Base-by-base conservation (phyloP, 495 filamentous ascomycete genomes). In the Tuber brumale region DNA sequence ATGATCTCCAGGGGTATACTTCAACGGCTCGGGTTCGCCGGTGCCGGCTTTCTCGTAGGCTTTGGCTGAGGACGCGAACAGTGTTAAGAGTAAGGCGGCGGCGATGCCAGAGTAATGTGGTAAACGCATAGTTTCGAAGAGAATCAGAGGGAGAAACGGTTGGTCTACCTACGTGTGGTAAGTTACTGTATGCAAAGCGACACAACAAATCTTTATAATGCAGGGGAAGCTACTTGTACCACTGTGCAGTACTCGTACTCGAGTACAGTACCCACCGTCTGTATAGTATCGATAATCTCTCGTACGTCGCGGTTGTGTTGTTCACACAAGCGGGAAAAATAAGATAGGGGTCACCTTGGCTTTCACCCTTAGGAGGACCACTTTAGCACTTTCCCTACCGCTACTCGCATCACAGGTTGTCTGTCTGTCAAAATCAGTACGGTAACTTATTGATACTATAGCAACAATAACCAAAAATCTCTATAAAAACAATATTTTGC, bases 1-100 rank as follows among this genome's bases (percentile, higher is more conserved):
- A 45, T 71, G 72, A 51, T 79, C 78, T 69, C 46, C 77, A 71
- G 73, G 73, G 12, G 31, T 31, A 72, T 80, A 80, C 27, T 76
- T 77, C 57, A 76, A 46, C 19, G 57, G 37, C 14, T 66, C 75
- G n/a, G 35, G 19, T 41, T 74, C 46, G 16, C 45, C 41, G 61
- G 21, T 27, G 21, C 39, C 48, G 19, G 31, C 41, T 39, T 39
- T 79, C 45, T 66, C 70, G 37, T 57, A 76, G 61, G 70, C 72
- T 61, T 66, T 66, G 57, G 57, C 16, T 18, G 27, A 66, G 57
- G 57, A 66, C 31, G 35, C 10, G 14, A 66, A 35, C 4, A 66
- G 57, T 31, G 27, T 35, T 18, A 66, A 66, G 57, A 66, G 31
- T 18, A 35, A 66, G 57, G 57, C 57, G 10, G 57, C 57, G 10